Conservation (phyloP, 208 protist genomes). For the Wallacemonas sp. region DNA sequence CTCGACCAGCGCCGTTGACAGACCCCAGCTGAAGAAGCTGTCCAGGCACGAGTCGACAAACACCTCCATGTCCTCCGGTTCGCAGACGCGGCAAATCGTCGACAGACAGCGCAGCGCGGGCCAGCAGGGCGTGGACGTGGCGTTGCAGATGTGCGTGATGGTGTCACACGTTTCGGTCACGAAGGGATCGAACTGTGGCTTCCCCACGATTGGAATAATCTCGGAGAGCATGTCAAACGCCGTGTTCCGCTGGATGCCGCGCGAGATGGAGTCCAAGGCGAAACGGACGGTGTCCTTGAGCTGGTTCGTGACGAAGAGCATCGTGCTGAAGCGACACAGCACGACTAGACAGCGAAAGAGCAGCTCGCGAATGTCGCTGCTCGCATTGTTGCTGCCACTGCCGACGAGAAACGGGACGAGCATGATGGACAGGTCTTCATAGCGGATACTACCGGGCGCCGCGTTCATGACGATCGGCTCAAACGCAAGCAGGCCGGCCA, state of each 20-base stretch:
- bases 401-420: constrained; percentile 70
- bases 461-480: constrained; percentile 82
- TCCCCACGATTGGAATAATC: constrained; percentile 73
- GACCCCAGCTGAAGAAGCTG: constrained; percentile 82
- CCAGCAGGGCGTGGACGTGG: constrained; percentile 68
- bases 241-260: constrained; percentile 43
- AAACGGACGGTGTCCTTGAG: constrained; percentile 79
- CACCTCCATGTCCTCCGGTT: constrained; percentile 57
- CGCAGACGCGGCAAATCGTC: constrained; percentile 57
- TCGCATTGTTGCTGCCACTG: constrained; percentile 30
- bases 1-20: constrained; percentile 81
- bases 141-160: constrained; percentile 50
- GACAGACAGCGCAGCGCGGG: constrained; percentile 76
- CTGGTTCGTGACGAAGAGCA: constrained; percentile 70
- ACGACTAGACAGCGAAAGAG: constrained; percentile 76
- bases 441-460: constrained; percentile 31
- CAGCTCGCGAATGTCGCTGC: constrained; percentile 41
- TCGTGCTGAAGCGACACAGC: constrained; percentile 70
- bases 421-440: constrained; percentile 80
- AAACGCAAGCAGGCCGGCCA: constrained; percentile 83
- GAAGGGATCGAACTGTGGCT: constrained; percentile 55
- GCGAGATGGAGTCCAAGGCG: constrained; percentile 57
- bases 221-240: constrained; percentile 84
- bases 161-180: constrained; percentile 62
- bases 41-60: constrained; percentile 80